A percentile compares a stretch with the other conserved stretches of the same genome.
phyloP scores from a whole-genome alignment of 2,329 filamentous ascomycete genomes.

The Ramularia endophylla region DNA sequence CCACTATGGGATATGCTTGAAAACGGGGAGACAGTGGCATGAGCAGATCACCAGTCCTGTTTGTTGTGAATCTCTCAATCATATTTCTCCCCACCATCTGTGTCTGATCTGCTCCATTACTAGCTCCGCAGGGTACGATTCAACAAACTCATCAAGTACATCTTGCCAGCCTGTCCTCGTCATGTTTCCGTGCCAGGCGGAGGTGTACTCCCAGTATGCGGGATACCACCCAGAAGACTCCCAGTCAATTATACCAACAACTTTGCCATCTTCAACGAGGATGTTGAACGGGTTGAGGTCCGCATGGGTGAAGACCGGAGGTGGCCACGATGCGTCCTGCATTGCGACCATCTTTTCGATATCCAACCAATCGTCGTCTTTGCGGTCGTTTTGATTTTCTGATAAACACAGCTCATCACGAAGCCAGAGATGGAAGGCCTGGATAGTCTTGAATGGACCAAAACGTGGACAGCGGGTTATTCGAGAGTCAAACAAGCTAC shows the following conservation, averaged over 20 bases:
- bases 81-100: slow-evolving; percentile 34
- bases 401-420: slow-evolving; percentile 1
- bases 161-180: slow-evolving; percentile 34
- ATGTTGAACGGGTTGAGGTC: slow-evolving; percentile 19
- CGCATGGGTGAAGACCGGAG: slow-evolving; percentile 15
- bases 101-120: slow-evolving; percentile 37
- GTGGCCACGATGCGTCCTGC: slow-evolving; percentile 2
- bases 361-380: slow-evolving; percentile 1
- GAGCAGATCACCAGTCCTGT: background rate
- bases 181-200: slow-evolving; percentile 37
- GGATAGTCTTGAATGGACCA: slow-evolving; percentile 6
- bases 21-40: background rate
- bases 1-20: slow-evolving; percentile 23
- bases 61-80: slow-evolving; percentile 1
- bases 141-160: slow-evolving; percentile 32
- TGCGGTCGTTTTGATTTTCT: background rate
- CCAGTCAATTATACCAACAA: slow-evolving; percentile 44
- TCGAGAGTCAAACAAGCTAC: slow-evolving; percentile 3
- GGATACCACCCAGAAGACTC: slow-evolving; percentile 44
- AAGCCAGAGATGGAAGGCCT: slow-evolving; percentile 8
- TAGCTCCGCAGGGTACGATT: slow-evolving; percentile 33
- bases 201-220: slow-evolving; percentile 42
- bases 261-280: slow-evolving; percentile 8
- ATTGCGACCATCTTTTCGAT: slow-evolving; percentile 4
- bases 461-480: slow-evolving; percentile 2